These are phyloP conservation scores for Artemisia argyi DNA, from an alignment of 129 eudicot species.

Conservation along the genomic window DNA sequence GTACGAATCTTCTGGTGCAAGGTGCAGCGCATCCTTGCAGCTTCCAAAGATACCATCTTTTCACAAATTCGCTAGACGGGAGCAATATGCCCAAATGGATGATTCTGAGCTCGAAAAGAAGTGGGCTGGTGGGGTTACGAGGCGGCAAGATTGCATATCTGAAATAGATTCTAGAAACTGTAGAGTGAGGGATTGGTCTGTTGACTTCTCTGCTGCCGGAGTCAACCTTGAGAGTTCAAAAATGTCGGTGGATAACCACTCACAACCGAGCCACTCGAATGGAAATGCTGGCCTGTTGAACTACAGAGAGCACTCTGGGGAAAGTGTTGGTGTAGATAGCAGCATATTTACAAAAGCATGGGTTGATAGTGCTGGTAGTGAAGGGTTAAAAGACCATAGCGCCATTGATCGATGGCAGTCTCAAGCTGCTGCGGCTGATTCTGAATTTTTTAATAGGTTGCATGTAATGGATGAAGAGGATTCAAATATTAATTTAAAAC, in stretches of 20 bases:
- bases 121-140: conserved; percentile 60
- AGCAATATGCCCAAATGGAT: conserved; percentile 72
- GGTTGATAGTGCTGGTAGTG: conserved; percentile 93
- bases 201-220: conserved; percentile 87
- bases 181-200: conserved; percentile 96
- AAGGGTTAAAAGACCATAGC: conserved; percentile 76
- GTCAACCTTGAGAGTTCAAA: conserved; percentile 66
- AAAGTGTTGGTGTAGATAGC: conserved; percentile 79
- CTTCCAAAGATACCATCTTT: conserved; percentile 96
- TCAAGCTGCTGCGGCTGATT: conserved; percentile 94
- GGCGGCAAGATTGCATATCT: conserved; percentile 72
- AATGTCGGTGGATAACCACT: conserved; percentile 60
- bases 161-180: conserved; percentile 97
- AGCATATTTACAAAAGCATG: conserved; percentile 90
- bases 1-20: conserved; percentile 69
- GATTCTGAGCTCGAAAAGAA: conserved; percentile 63
- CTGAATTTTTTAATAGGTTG: conserved; percentile 55
- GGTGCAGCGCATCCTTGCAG: conserved; percentile 47
- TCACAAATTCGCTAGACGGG: conserved; percentile 90
- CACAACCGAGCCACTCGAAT: conserved; percentile 76
- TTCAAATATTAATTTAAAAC: conserved; percentile 51
- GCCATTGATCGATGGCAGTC: conserved; percentile 98
- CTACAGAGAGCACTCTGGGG: conserved; percentile 81
- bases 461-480: conserved; percentile 83
- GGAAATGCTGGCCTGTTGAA: conserved; percentile 59